Evolutionary conservation across 345 rosid genomes (phyloP).

Genomic region (Citrus maxima): DNA sequence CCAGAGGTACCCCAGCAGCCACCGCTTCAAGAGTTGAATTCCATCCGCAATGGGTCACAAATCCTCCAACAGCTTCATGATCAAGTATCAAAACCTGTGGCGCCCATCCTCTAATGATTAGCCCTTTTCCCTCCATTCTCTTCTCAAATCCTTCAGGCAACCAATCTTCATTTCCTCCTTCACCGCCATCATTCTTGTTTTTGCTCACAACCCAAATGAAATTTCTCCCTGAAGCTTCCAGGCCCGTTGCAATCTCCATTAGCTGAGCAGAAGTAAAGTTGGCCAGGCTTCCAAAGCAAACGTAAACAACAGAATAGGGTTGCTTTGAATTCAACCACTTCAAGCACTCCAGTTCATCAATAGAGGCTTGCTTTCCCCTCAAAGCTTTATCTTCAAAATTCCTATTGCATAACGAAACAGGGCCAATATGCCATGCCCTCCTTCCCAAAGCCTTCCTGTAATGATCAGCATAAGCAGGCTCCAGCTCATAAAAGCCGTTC

Average conservation of each 20-base stretch:
- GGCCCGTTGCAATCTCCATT: constrained; percentile 38
- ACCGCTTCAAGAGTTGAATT: constrained; percentile 44
- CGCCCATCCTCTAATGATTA: constrained; percentile 44
- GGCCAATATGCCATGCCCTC: constrained; percentile 48
- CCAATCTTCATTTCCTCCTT: constrained; percentile 14
- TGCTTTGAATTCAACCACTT: constrained; percentile 38
- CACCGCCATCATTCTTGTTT: not conserved
- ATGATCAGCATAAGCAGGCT: constrained; percentile 37
- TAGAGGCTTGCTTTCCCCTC: constrained; percentile 24
- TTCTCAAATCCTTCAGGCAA: constrained; percentile 37
- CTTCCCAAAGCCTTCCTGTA: constrained; percentile 31
- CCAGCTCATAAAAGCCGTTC: constrained; percentile 50
- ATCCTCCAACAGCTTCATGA: constrained; percentile 39
- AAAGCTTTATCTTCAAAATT: constrained; percentile 7
- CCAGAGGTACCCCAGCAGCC: constrained; percentile 42
- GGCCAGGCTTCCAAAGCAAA: constrained; percentile 41
- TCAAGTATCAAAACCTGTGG: constrained; percentile 51
- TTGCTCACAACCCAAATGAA: constrained; percentile 55
- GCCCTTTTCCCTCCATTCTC: constrained; percentile 28
- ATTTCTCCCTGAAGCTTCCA: constrained; percentile 37
- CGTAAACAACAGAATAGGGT: constrained; percentile 42
- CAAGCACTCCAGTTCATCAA: constrained; percentile 30
- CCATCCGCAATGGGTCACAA: constrained; percentile 59
- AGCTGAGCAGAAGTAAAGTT: constrained; percentile 30
- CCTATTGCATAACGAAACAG: constrained; percentile 24